Base-by-base conservation (phyloP, 2,329 filamentous ascomycete genomes). In the Exserohilum rostratum region DNA sequence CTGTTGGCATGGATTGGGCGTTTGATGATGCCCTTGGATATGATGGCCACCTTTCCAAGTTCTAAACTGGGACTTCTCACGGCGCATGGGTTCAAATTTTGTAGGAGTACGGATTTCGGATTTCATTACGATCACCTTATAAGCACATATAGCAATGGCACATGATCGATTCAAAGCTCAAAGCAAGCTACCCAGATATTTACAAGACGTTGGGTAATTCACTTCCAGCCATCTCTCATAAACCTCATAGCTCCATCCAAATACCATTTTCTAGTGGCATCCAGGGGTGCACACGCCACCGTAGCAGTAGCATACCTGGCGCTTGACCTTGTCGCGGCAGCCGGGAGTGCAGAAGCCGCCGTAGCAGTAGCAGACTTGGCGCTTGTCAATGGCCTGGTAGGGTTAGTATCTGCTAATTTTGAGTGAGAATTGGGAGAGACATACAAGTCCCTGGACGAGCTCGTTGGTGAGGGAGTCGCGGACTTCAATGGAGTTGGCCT, bases 221-320 rank as follows among this genome's bases (percentile, higher is more conserved):
- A 7, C 22, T 29, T 40, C 22, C 3, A 29, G 9, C 10, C 1
- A 6, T 5, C 11, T 42, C 39, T 20, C 25, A 30, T 13, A 43
- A 29, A 6, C n/a, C n/a, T n/a, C n/a, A n/a, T n/a, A n/a, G n/a
- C n/a, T n/a, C n/a, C n/a, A n/a, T n/a, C n/a, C n/a, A n/a, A n/a
- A n/a, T n/a, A 42, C 29, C 22, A 29, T n/a, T 6, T 42, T 20
- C 27, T 22, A 33, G 13, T 27, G 35, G 35, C 46, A 48, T 40
- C 46, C 46, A 13, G 46, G 34, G 11, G 34, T 48, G 35, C 46
- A 48, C 3, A 48, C 27, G 11, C 46, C 46, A 2, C 46, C 46
- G 17, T 48, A 48, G 46, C 46, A 48, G 27, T 48, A 40, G 27
- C 46, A 48, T 15, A 40, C 35, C 17, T 46, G 43, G n/a, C 43